Conservation (phyloP, 495 filamentous ascomycete species). For the Daldinia grandis region DNA sequence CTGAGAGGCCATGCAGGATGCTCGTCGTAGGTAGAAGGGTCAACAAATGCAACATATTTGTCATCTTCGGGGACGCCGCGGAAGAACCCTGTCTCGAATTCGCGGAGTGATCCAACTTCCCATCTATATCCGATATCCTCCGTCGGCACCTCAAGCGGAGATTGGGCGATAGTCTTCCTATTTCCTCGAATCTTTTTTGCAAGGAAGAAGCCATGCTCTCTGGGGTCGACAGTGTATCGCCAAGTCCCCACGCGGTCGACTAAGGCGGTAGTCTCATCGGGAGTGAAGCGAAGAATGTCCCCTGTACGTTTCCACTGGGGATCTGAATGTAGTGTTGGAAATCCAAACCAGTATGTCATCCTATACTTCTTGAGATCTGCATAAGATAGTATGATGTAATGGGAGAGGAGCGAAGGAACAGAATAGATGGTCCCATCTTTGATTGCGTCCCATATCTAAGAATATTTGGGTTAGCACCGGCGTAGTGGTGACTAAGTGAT, state of each 20-base stretch:
- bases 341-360: conserved; percentile 95
- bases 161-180: conserved; percentile 15
- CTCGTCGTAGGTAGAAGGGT: conserved; percentile 87
- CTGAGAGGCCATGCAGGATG: conserved; percentile 92
- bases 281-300: conserved; percentile 62
- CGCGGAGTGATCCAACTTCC: conserved; percentile 75
- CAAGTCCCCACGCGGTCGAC: conserved; percentile 85
- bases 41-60: conserved; percentile 84
- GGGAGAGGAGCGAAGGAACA: conserved; percentile 86
- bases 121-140: conserved; percentile 68
- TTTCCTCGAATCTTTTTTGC: conserved; percentile 70
- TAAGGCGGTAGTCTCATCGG: conserved; percentile 73
- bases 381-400: conserved; percentile 89
- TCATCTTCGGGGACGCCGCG: conserved; percentile 70
- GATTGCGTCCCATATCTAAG: conserved; percentile 95
- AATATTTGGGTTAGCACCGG: conserved; percentile 12
- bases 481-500: neutral
- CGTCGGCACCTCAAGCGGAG: conserved; percentile 45
- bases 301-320: conserved; percentile 72
- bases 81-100: conserved; percentile 91
- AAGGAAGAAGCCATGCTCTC: conserved; percentile 93
- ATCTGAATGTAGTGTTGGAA: conserved; percentile 89
- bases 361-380: conserved; percentile 96
- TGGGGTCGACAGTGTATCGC: conserved; percentile 77
- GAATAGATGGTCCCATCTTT: conserved; percentile 95